These are phyloP conservation scores for Cercospora brassicicola DNA, from an alignment of 2,329 filamentous ascomycete species.

Conservation along the genomic window DNA sequence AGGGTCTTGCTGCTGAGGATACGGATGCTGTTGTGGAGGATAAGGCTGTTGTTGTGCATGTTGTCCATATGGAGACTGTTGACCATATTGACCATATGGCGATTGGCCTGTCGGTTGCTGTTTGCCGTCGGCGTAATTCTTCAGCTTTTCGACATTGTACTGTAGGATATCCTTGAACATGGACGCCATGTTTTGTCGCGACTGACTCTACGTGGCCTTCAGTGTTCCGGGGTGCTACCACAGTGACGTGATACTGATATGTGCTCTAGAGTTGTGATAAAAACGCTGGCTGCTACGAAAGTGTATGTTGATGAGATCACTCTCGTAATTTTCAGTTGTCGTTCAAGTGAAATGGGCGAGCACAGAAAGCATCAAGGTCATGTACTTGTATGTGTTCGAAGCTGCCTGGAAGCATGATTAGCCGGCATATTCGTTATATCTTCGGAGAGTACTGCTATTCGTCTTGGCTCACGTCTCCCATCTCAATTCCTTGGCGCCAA, in stretches of 20 bases:
- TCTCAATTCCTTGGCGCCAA: not conserved
- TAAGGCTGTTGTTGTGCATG: not conserved
- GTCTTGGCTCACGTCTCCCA: not conserved
- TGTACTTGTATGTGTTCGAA: not conserved
- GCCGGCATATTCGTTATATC: not conserved
- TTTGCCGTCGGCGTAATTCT: not conserved
- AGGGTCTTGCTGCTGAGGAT: not conserved
- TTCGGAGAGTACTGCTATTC: not conserved
- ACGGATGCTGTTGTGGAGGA: not conserved
- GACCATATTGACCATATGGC: not conserved
- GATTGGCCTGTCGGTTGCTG: not conserved
- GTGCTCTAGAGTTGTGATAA: not conserved
- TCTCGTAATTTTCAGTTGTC: not conserved
- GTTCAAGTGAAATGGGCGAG: not conserved
- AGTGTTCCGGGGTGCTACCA: not conserved
- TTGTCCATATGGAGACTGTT: not conserved
- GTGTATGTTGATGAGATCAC: not conserved
- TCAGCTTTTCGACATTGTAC: not conserved
- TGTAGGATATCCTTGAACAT: conserved; percentile 9
- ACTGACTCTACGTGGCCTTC: not conserved
- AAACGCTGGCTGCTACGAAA: not conserved
- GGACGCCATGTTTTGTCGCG: not conserved
- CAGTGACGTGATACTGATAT: not conserved
- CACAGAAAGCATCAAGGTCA: not conserved
- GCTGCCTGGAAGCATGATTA: not conserved